Conservation (phyloP, 768 basidiomycete species). For the Collybiopsis luxurians region DNA sequence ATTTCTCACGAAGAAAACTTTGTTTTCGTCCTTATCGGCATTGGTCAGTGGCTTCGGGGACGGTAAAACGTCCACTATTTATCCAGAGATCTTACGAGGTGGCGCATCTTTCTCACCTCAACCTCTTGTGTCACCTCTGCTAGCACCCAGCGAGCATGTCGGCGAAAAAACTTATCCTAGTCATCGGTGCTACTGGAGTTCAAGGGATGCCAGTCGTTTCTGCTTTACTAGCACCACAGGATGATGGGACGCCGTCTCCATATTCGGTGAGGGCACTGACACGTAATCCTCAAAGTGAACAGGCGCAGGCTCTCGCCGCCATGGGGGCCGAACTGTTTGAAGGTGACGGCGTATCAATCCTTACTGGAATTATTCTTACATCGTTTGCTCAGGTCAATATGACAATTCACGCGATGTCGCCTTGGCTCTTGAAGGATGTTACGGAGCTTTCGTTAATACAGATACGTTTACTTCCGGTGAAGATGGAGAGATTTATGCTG, state of each 20-base stretch:
- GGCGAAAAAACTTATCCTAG: constrained; percentile 39
- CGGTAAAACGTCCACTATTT: no score
- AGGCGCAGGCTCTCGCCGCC: constrained; percentile 31
- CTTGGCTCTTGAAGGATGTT: constrained; percentile 31
- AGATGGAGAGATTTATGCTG: constrained; percentile 3
- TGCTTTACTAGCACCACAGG: constrained; percentile 30
- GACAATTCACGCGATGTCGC: constrained; percentile 26
- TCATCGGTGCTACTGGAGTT: constrained; percentile 46
- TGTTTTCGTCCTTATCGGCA: no score
- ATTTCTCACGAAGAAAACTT: no score
- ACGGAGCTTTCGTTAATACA: constrained; percentile 18
- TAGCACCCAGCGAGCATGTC: no score
- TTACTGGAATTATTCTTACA: no score
- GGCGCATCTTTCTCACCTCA: no score
- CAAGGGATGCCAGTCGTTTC: constrained; percentile 40
- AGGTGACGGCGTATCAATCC: no score
- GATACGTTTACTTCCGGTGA: constrained; percentile 10
- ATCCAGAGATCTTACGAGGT: no score
- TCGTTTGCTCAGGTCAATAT: constrained; percentile 37
- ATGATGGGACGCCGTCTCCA: constrained; percentile 38
- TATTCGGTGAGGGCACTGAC: constrained; percentile 42
- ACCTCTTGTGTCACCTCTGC: no score
- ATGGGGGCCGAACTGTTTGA: constrained; percentile 27
- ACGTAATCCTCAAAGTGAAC: constrained; percentile 27
- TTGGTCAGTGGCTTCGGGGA: no score